phyloP scores from a whole-genome alignment of 345 rosid genomes.

The Hirschfeldia incana region DNA sequence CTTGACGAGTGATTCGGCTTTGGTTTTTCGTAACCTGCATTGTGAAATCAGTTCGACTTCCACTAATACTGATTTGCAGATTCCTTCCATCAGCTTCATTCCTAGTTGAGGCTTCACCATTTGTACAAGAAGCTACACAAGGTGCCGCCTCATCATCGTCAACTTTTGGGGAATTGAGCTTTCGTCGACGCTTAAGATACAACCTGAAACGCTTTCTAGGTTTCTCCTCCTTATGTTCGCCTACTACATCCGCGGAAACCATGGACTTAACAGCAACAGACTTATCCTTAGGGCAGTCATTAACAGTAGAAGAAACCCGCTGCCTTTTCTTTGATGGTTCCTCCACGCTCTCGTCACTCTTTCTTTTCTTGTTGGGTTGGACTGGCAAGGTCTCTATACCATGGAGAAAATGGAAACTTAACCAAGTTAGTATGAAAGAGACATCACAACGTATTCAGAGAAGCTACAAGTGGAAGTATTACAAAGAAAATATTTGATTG shows the following conservation, averaged over 20 bases:
- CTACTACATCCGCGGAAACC: constrained; percentile 9
- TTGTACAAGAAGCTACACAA: constrained; percentile 20
- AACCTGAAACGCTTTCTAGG: constrained; percentile 32
- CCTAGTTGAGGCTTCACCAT: constrained; percentile 15
- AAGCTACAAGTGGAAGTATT: not conserved
- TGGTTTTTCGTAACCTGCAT: constrained; percentile 21
- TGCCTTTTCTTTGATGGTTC: constrained; percentile 35
- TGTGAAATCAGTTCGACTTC: constrained; percentile 3
- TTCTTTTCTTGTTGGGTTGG: constrained; percentile 19
- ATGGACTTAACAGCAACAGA: constrained; percentile 8
- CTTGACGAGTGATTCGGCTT: not conserved
- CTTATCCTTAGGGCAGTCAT: constrained; percentile 16
- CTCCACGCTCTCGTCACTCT: constrained; percentile 17
- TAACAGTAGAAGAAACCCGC: constrained; percentile 20
- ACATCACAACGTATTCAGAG: constrained; percentile 9
- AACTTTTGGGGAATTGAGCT: constrained; percentile 12
- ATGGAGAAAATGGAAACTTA: not conserved
- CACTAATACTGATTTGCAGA: constrained; percentile 1
- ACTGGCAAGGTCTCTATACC: constrained; percentile 19
- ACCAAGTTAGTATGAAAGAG: constrained; percentile 15
- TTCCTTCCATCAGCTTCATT: constrained; percentile 16
- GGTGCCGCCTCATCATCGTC: constrained; percentile 5
- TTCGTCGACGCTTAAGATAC: constrained; percentile 38
- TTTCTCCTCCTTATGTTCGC: constrained; percentile 13
- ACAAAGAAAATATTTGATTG: not conserved